Conservation (phyloP, 768 basidiomycete species). For the Tricholoma sp. region DNA sequence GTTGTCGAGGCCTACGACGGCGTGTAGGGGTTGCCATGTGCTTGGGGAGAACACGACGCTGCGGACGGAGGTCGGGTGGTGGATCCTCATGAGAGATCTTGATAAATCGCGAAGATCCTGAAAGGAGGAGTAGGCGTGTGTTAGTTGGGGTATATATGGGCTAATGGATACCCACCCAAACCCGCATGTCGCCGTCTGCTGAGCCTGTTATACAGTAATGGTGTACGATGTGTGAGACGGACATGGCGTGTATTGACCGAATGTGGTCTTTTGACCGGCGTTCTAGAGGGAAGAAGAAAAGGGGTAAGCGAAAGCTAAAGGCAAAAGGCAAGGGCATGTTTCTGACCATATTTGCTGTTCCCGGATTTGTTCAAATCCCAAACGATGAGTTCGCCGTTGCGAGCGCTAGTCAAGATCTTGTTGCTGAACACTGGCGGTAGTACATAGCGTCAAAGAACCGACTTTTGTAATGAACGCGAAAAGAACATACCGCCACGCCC, state of each 20-base stretch:
- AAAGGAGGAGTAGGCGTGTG: too few relatives aligned
- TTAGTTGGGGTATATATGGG: too few relatives aligned
- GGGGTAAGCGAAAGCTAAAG: not conserved
- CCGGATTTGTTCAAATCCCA: constrained; percentile 75
- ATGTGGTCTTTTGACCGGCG: constrained; percentile 62
- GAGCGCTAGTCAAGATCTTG: constrained; percentile 75
- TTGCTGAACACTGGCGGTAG: constrained; percentile 59
- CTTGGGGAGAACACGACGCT: constrained; percentile 68
- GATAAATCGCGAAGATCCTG: constrained; percentile 73
- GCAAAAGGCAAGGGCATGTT: not conserved
- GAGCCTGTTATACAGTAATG: constrained; percentile 77
- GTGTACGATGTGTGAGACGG: constrained; percentile 61
- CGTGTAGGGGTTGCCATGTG: constrained; percentile 59
- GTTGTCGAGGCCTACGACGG: constrained; percentile 63
- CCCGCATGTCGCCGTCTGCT: constrained; percentile 72
- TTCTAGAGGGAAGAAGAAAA: constrained; percentile 35
- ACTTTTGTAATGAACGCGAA: not conserved
- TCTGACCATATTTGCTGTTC: constrained; percentile 63
- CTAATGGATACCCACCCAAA: constrained; percentile 59
- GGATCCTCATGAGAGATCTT: constrained; percentile 64
- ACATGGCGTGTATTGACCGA: constrained; percentile 66
- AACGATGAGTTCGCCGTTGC: constrained; percentile 78
- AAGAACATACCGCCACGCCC: constrained; percentile 52
- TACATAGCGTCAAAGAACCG: not conserved
- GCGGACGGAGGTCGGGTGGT: constrained; percentile 64